Evolutionary conservation across 768 basidiomycete genomes (phyloP), one percentile per base, ranked within the genome.

Genomic region (Phaffia australis): DNA sequence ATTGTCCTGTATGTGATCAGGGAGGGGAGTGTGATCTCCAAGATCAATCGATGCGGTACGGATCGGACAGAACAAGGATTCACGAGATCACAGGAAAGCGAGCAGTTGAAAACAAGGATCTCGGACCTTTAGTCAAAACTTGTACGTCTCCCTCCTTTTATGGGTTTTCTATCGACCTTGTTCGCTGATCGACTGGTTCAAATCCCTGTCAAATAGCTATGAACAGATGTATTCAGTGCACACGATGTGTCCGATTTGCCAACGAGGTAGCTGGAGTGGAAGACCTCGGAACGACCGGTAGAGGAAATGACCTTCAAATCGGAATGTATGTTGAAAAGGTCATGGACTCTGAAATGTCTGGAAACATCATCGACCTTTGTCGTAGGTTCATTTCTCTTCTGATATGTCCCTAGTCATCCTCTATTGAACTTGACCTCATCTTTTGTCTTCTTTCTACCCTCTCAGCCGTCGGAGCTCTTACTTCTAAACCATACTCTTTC

Each of bases 141-240:
- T 89, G 87, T 66, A 64, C 60, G 23, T 16, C 25, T 27, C 66
- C 15, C 23, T 25, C 30, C 6, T n/a, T 23, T 23, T 15, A n/a
- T 23, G 57, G 32, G 3, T n/a, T 32, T 9, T 23, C 3, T 32
- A 15, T 23, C 2, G 4, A 23, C 1, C 16, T 4, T n/a, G 25
- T 23, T n/a, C 2, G 52, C 62, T 63, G 52, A 63, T 58, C 6
- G 47, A 6, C 29, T 19, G 29, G 47, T 29, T 30, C 29, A 21
- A 21, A 48, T 11, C 25, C 19, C 21, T 11, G 5, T 30, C 57
- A 42, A 35, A 42, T 42, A 42, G 35, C 27, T 3, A 97, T 97
- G 94, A 95, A 89, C 78, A 85, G 95, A 49, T 98, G 95, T 79
- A 98, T 99, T 72, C 95, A 99, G 77, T 99, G 95, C 79, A 99